Evolutionary conservation across 495 filamentous ascomycete species (phyloP).

Genomic region (Thermochaetoides thermophila): DNA sequence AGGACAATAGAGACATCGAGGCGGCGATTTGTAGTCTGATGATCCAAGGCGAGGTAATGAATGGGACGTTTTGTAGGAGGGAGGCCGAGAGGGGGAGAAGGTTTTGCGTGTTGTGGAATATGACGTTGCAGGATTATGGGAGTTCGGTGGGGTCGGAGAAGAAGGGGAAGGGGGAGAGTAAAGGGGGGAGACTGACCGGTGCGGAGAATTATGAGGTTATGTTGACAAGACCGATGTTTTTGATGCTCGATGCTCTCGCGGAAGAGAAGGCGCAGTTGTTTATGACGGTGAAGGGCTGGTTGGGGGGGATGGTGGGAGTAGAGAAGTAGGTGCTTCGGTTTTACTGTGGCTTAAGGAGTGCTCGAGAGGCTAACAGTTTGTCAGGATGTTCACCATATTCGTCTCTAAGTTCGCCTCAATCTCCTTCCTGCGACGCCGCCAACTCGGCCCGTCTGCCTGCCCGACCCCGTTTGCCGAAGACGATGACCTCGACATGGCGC

Average conservation of each 20-base stretch:
- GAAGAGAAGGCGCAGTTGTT: conserved; percentile 62
- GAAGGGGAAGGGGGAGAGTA: conserved; percentile 34
- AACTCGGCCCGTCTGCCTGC: conserved; percentile 1
- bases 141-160: no score
- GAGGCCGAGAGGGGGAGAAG: conserved; percentile 43
- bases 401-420: conserved; percentile 39
- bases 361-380: background rate
- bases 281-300: conserved; percentile 65
- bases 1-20: conserved; percentile 47
- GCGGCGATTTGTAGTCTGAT: conserved; percentile 66
- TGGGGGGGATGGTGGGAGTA: conserved; percentile 57
- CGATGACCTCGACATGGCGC: conserved; percentile 59
- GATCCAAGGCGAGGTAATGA: conserved; percentile 36
- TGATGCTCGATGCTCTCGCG: conserved; percentile 64
- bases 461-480: conserved; percentile 20
- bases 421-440: conserved; percentile 33
- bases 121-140: conserved; percentile 50
- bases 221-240: conserved; percentile 66
- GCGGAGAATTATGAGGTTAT: conserved; percentile 48
- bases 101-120: conserved; percentile 65
- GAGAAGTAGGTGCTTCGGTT: conserved; percentile 46
- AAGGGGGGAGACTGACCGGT: conserved; percentile 33
- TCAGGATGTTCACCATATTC: conserved; percentile 41
- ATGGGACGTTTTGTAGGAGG: conserved; percentile 36
- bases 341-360: no score